A percentile compares a stretch with the other conserved stretches of the same genome.
Conservation (phyloP, 768 basidiomycete species). For the Phaeotremella skinneri region DNA sequence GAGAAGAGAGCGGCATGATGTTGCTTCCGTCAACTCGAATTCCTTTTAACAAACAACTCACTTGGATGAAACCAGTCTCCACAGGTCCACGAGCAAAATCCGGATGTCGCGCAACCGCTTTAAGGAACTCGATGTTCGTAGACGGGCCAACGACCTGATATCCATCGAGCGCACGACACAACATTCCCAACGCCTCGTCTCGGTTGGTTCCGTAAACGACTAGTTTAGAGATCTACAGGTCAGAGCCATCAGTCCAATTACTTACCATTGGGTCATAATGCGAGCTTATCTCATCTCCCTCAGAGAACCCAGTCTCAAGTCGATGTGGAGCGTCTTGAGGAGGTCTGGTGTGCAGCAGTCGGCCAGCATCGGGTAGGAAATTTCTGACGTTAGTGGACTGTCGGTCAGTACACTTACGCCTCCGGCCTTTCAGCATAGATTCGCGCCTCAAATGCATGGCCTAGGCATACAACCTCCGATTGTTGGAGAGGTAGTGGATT, state of each 20-base stretch:
- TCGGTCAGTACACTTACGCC: constrained; percentile 54
- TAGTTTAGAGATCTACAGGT: constrained; percentile 54
- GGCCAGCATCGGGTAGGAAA: constrained; percentile 88
- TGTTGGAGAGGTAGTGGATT: constrained; percentile 79
- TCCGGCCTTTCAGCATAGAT: constrained; percentile 95
- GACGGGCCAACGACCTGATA: constrained; percentile 88
- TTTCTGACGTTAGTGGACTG: constrained; percentile 51
- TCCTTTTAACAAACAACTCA: constrained; percentile 48
- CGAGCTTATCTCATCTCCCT: constrained; percentile 54
- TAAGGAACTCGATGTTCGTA: constrained; percentile 86
- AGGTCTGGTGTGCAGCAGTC: constrained; percentile 73
- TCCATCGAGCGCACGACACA: constrained; percentile 76
- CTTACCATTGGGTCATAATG: constrained; percentile 48
- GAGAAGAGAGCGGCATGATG: constrained; percentile 80
- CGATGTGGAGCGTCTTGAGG: constrained; percentile 74
- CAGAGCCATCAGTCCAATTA: neutral
- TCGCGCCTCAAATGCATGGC: constrained; percentile 90
- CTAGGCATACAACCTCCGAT: constrained; percentile 74
- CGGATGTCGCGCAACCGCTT: constrained; percentile 69
- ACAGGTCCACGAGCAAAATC: constrained; percentile 76
- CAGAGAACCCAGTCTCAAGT: constrained; percentile 84
- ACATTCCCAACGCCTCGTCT: constrained; percentile 74
- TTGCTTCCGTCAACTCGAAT: constrained; percentile 59
- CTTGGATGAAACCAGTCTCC: constrained; percentile 89
- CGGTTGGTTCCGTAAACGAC: constrained; percentile 83